A percentile compares a stretch with the other conserved stretches of the same genome.
Evolutionary conservation across 2,329 filamentous ascomycete species (phyloP).

Genomic region (Myotisia sp.): DNA sequence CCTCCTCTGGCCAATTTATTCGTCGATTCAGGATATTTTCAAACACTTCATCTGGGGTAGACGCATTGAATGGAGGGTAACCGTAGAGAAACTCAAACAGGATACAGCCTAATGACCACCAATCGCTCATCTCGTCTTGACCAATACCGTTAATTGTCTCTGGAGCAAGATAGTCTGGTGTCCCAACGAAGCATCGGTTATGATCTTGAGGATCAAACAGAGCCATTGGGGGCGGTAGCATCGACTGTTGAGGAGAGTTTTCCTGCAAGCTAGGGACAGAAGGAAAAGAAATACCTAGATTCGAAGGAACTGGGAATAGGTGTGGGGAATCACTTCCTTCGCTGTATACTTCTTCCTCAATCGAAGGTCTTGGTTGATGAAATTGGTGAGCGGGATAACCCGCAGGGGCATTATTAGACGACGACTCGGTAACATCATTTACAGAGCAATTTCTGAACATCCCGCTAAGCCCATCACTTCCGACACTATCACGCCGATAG

Average conservation of each 20-base stretch:
- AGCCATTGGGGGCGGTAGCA: constrained; percentile 85
- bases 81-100: constrained; percentile 93
- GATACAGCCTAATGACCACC: constrained; percentile 99
- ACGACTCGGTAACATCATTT: constrained; percentile 36
- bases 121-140: constrained; percentile 96
- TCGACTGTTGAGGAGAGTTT: constrained; percentile 44
- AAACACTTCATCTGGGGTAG: constrained; percentile 83
- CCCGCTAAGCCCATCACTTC: constrained; percentile 68
- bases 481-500: constrained; percentile 79
- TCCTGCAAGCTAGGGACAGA: constrained; percentile 19
- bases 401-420: constrained; percentile 13
- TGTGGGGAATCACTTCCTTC: constrained; percentile 65
- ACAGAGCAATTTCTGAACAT: constrained; percentile 72
- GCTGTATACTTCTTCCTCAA: constrained; percentile 61
- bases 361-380: constrained; percentile 14
- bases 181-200: constrained; percentile 85
- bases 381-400: constrained; percentile 17
- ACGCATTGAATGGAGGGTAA: constrained; percentile 82
- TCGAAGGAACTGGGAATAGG: constrained; percentile 50
- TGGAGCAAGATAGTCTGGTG: constrained; percentile 89
- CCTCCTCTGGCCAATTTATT: constrained; percentile 83
- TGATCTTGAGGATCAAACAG: constrained; percentile 92
- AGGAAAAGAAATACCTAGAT: constrained; percentile 35
- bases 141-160: constrained; percentile 92
- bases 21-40: constrained; percentile 83